These are phyloP conservation scores for Podila epigama DNA, from an alignment of 192 early-diverging fungal species.

Conservation along the genomic window DNA sequence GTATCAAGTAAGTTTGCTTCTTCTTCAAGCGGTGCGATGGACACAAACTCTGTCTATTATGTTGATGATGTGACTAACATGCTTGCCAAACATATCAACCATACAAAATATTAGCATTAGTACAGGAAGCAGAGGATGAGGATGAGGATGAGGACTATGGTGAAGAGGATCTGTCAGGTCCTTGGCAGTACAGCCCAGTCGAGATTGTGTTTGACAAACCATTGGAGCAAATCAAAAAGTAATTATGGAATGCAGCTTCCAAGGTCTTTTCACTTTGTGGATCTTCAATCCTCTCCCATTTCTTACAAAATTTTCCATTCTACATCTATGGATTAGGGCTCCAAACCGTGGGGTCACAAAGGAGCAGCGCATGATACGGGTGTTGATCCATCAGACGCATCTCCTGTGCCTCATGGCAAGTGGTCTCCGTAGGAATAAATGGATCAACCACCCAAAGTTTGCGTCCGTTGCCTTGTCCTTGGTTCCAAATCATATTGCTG, in stretches of 20 bases:
- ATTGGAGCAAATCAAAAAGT: conserved; percentile 24
- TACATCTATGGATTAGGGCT: conserved; percentile 21
- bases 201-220: conserved; percentile 48
- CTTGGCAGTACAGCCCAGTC: conserved; percentile 45
- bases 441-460: conserved; percentile 46
- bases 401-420: conserved; percentile 62
- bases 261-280: not conserved
- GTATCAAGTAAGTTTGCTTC: conserved; percentile 13
- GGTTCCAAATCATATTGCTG: conserved; percentile 42
- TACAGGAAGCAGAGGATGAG: not conserved
- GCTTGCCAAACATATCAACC: not conserved
- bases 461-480: conserved; percentile 40
- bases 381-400: conserved; percentile 68
- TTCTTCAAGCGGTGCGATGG: too few relatives aligned
- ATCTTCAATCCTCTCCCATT: not conserved
- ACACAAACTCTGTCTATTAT: not conserved
- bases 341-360: conserved; percentile 52
- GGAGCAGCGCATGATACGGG: conserved; percentile 58
- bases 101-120: not conserved
- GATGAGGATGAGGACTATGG: not conserved
- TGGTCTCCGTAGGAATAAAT: conserved; percentile 62
- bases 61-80: not conserved
- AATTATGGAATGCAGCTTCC: not conserved
- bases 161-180: conserved; percentile 46
- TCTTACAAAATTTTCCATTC: not conserved